phyloP scores from a whole-genome alignment of 345 rosid genomes.

The Aquilaria malaccensis region DNA sequence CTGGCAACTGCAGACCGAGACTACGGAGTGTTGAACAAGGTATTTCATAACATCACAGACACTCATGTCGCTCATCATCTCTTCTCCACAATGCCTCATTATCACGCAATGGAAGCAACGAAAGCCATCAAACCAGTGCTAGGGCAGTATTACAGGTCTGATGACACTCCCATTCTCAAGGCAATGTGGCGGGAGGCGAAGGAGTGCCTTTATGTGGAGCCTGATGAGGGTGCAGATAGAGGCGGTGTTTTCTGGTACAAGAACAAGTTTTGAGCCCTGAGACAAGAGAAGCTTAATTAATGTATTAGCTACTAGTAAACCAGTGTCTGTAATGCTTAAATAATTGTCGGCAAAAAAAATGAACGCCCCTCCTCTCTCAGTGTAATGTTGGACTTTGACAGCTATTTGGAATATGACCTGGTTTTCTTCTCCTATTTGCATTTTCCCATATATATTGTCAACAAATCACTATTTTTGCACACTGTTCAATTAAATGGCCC shows the following conservation, averaged over 20 bases:
- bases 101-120: conserved; percentile 59
- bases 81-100: conserved; percentile 64
- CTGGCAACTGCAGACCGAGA: conserved; percentile 51
- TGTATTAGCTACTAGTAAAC: too few relatives aligned
- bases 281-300: too few relatives aligned
- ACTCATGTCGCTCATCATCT: conserved; percentile 62
- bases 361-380: too few relatives aligned
- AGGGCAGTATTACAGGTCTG: conserved; percentile 47
- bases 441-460: too few relatives aligned
- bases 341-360: too few relatives aligned
- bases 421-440: too few relatives aligned
- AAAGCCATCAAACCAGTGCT: conserved; percentile 46
- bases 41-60: conserved; percentile 54
- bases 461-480: too few relatives aligned
- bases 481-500: too few relatives aligned
- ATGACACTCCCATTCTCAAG: conserved; percentile 35
- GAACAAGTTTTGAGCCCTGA: conserved; percentile 30
- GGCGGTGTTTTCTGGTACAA: conserved; percentile 56
- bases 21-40: conserved; percentile 49
- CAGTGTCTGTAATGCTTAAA: too few relatives aligned
- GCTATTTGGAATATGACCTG: too few relatives aligned
- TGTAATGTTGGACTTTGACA: too few relatives aligned
- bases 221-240: conserved; percentile 25
- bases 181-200: conserved; percentile 59
- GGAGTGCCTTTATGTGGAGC: conserved; percentile 54